Evolutionary conservation across 23 red algal genomes (phyloP).

Genomic region (Gracilaria gracilis): DNA sequence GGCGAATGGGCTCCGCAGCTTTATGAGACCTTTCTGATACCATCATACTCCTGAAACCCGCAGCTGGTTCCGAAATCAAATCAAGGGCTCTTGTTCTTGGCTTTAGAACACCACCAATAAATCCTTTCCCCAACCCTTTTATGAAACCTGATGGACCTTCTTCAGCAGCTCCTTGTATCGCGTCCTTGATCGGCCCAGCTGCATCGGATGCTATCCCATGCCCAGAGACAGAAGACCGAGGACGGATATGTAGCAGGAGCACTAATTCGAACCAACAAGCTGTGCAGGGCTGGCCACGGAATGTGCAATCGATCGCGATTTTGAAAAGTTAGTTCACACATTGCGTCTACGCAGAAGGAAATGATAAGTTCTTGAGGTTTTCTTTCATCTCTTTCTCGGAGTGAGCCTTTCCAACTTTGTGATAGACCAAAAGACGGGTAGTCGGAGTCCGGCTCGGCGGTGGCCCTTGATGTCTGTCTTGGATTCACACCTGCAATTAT

Average conservation of each 20-base stretch:
- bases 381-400: constrained; percentile 65
- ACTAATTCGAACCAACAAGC: constrained; percentile 65
- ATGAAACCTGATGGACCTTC: constrained; percentile 86
- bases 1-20: constrained; percentile 70
- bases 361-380: constrained; percentile 70
- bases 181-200: constrained; percentile 81
- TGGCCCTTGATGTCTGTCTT: neutral
- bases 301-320: constrained; percentile 80
- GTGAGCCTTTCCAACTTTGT: constrained; percentile 39
- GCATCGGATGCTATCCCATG: constrained; percentile 89
- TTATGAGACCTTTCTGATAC: constrained; percentile 47
- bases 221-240: too few relatives aligned
- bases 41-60: constrained; percentile 84
- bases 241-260: constrained; percentile 56
- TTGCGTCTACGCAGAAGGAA: constrained; percentile 80
- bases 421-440: constrained; percentile 50
- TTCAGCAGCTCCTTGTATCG: constrained; percentile 81
- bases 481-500: constrained; percentile 34
- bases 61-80: constrained; percentile 88
- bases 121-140: constrained; percentile 80
- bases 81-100: constrained; percentile 88
- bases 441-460: constrained; percentile 34
- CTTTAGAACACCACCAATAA: constrained; percentile 82
- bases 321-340: constrained; percentile 80
- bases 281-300: constrained; percentile 84